A percentile compares a stretch with the other conserved stretches of the same genome.
Evolutionary conservation across 2,329 filamentous ascomycete genomes (phyloP).

Genomic region (Tolypocladium ovalisporum): DNA sequence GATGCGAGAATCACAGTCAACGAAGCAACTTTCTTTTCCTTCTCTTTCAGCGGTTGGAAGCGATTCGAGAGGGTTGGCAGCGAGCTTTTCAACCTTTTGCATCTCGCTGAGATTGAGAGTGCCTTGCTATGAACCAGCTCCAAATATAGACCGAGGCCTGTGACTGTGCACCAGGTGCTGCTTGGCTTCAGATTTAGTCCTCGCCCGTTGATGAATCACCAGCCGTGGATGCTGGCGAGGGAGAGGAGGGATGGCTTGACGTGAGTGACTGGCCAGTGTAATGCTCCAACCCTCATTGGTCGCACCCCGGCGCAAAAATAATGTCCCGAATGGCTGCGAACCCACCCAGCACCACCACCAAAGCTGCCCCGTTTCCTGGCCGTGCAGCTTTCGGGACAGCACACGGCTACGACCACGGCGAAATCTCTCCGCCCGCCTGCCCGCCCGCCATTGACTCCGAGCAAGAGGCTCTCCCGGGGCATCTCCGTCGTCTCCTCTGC

Average conservation of each 20-base stretch:
- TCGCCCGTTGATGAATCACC: not conserved
- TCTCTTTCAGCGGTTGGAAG: no score
- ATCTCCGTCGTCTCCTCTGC: conserved; percentile 15
- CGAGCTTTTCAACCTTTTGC: no score
- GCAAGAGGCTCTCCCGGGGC: conserved; percentile 23
- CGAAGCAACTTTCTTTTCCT: no score
- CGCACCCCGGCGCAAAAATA: conserved; percentile 15
- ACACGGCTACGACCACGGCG: conserved; percentile 3
- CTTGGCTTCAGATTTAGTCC: not conserved
- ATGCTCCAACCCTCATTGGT: conserved; percentile 18
- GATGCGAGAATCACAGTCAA: no score
- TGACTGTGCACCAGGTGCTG: not conserved
- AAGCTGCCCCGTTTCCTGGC: conserved; percentile 20
- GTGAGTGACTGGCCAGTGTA: conserved; percentile 3
- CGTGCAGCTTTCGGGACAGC: conserved; percentile 5
- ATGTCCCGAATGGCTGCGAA: conserved; percentile 19
- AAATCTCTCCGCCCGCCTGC: conserved; percentile 13
- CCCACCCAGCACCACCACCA: conserved; percentile 8
- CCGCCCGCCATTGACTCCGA: conserved; percentile 22
- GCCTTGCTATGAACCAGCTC: not conserved
- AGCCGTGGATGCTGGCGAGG: not conserved
- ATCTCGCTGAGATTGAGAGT: no score
- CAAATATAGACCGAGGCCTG: not conserved
- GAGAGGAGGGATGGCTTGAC: not conserved
- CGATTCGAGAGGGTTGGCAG: no score